Conservation (phyloP, 2,329 filamentous ascomycete genomes). For the Raffaelea albimanens region DNA sequence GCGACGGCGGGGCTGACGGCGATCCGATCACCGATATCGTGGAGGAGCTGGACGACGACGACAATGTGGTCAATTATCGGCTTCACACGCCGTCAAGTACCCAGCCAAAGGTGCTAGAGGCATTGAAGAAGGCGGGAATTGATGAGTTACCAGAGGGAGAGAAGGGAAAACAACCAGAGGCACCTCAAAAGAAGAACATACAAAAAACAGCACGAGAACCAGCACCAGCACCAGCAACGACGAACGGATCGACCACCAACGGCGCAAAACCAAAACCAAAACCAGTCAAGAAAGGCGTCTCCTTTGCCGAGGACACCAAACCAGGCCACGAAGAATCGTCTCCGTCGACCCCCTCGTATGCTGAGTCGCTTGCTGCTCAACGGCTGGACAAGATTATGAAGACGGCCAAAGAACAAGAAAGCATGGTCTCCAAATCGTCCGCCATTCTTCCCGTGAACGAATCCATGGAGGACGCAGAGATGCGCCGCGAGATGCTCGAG, state of each 20-base stretch:
- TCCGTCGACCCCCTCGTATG: slow-evolving; percentile 6
- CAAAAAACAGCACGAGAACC: not conserved
- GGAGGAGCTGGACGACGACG: slow-evolving; percentile 86
- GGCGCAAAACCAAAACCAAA: not conserved
- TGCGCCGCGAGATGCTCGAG: slow-evolving; percentile 81
- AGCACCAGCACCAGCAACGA: not conserved
- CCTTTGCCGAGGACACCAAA: slow-evolving; percentile 54
- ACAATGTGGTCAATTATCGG: slow-evolving; percentile 64
- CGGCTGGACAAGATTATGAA: slow-evolving; percentile 48
- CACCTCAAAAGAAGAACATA: too few species aligned
- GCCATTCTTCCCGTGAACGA: slow-evolving; percentile 65
- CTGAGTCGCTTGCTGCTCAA: slow-evolving; percentile 28
- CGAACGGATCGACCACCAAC: not conserved
- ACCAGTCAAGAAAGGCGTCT: slow-evolving; percentile 45
- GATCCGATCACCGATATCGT: slow-evolving; percentile 82
- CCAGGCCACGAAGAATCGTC: slow-evolving; percentile 22
- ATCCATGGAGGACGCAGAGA: slow-evolving; percentile 64
- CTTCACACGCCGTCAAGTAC: slow-evolving; percentile 58
- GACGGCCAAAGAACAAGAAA: slow-evolving; percentile 45
- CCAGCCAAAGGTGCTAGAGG: slow-evolving; percentile 59
- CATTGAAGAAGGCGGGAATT: slow-evolving; percentile 68
- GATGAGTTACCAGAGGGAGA: slow-evolving; percentile 18
- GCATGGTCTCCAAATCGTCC: slow-evolving; percentile 29
- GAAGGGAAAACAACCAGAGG: not conserved
- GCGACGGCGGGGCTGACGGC: slow-evolving; percentile 49